Evolutionary conservation across 2,329 filamentous ascomycete genomes (phyloP), one percentile per base, ranked within the genome.

Genomic region (Sordariomycetes sp.): DNA sequence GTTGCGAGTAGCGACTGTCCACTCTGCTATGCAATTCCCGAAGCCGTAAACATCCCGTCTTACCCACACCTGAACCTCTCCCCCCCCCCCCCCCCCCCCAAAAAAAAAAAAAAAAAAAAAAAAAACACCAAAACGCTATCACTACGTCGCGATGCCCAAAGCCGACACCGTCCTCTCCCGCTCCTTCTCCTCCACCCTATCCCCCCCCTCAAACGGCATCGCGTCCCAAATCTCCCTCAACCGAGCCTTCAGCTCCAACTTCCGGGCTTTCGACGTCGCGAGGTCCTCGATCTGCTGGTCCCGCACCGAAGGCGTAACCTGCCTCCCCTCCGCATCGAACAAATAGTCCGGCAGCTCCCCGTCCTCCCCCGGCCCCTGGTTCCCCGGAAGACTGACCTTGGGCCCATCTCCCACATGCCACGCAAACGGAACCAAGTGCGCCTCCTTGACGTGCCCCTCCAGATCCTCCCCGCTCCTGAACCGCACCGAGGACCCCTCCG

Each of bases 361-460:
- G 24, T 60, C 22, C 25, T 64, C 62, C 10, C 59, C 59, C n/a
- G 8, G 5, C 52, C 65, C 60, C 20, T 63, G 57, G 2, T 15
- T 53, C 12, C n/a, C 51, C 17, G 45, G 48, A 3, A 34, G 10
- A 48, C 60, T 69, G 61, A 80, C 81, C 57, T 67, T 70, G 10
- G 76, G 76, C 0, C 82, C 82, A 56, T 85, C 82, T 17, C 82
- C 82, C 50, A 78, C 69, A 60, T 83, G 74, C 82, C 81, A 85
- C 42, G 72, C 69, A 58, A 80, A 69, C 1, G 76, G 74, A 13
- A 72, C 64, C 52, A 85, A 66, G 63, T 86, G 82, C n/a, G 62
- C 63, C 59, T 74, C 65, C 56, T 84, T 75, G 39, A 84, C 63
- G 61, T 86, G 82, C 2, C 66, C 61, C n/a, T 67, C 61, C 62